Evolutionary conservation across 208 protist genomes (phyloP), one percentile per base, ranked within the genome.

Genomic region (Trypanosoma cruzi): DNA sequence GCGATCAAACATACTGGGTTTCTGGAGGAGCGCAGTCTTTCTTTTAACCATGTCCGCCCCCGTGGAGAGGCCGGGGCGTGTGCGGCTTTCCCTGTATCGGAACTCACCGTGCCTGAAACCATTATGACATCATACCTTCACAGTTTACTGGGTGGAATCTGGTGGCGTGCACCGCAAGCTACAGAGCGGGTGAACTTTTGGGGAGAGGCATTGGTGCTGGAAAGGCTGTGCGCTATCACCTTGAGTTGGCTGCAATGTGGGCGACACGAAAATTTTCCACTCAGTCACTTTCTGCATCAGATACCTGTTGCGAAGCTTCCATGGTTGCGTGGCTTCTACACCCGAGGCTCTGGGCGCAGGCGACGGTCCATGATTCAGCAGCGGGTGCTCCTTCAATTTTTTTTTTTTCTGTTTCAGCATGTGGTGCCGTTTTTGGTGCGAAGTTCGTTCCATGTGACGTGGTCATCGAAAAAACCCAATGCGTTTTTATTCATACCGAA

Each of bases 361-460:
- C 60, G 77, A 24, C 81, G 83, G 49, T 88, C 84, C 14, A 80
- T 84, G 69, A 57, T 84, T 18, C 88, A 88, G 71, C 89, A 95
- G 79, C 79, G 83, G 5, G 62, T 88, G 7, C 90, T 70, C 56
- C 54, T 89, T n/a, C 79, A 95, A 73, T 73, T 90, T 26, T 46
- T 81, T 8, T 80, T 83, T 54, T 92, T 95, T 40, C 58, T 95
- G 8, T 78, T 73, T 50, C 84, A 95, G 67, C 77, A 86, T 50
- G 48, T 92, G 20, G n/a, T 95, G 2, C 86, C 86, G 0, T 88
- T 84, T 63, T 37, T 83, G 4, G 5, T 95, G 37, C 69, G 81
- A 0, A 40, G 71, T 14, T 64, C 80, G 20, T 92, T 95, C 64
- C 73, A 85, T 24, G 78, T 92, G 32, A 89, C 81, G 66, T 90